Evolutionary conservation across 352 stramenopile genomes (phyloP).

Genomic region (Elongisporangium senticosum): DNA sequence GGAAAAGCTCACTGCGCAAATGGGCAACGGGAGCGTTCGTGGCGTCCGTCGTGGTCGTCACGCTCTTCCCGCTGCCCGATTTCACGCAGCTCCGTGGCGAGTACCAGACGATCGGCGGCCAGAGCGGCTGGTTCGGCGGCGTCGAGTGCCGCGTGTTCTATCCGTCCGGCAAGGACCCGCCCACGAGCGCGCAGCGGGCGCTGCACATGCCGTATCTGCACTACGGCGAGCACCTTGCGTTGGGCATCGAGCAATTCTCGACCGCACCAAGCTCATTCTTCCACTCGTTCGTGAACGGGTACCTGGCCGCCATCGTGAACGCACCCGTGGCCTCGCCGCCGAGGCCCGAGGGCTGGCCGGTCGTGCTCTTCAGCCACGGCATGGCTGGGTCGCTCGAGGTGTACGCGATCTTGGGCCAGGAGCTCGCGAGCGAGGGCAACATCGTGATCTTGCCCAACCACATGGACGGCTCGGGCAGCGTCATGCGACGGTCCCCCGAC

Average conservation of each 20-base stretch:
- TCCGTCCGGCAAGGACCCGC: slow-evolving; percentile 18
- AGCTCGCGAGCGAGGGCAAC: slow-evolving; percentile 57
- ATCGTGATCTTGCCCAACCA: slow-evolving; percentile 60
- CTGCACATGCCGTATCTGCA: slow-evolving; percentile 23
- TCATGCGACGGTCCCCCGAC: slow-evolving; percentile 17
- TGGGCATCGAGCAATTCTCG: slow-evolving; percentile 42
- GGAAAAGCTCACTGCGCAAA: too few relatives aligned
- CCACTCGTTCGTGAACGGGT: slow-evolving; percentile 39
- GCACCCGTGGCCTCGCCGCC: slow-evolving; percentile 23
- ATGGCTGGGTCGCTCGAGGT: slow-evolving; percentile 52
- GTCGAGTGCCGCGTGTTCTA: slow-evolving; percentile 71
- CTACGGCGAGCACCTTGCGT: slow-evolving; percentile 47
- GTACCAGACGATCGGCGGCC: slow-evolving; percentile 43
- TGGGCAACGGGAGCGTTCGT: too few relatives aligned
- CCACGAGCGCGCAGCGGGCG: slow-evolving; percentile 3
- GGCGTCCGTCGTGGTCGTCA: too few relatives aligned
- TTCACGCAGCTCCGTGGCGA: slow-evolving; percentile 31
- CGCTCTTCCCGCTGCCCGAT: slow-evolving; percentile 51
- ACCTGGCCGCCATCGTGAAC: slow-evolving; percentile 33
- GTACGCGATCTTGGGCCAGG: slow-evolving; percentile 54
- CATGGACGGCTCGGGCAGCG: slow-evolving; percentile 56
- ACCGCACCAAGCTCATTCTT: slow-evolving; percentile 50
- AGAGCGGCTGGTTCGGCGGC: slow-evolving; percentile 24
- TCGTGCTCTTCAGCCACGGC: slow-evolving; percentile 63
- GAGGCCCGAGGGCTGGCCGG: slow-evolving; percentile 23